phyloP scores from a whole-genome alignment of 2,329 filamentous ascomycete genomes.

The Fusarium stilboides region DNA sequence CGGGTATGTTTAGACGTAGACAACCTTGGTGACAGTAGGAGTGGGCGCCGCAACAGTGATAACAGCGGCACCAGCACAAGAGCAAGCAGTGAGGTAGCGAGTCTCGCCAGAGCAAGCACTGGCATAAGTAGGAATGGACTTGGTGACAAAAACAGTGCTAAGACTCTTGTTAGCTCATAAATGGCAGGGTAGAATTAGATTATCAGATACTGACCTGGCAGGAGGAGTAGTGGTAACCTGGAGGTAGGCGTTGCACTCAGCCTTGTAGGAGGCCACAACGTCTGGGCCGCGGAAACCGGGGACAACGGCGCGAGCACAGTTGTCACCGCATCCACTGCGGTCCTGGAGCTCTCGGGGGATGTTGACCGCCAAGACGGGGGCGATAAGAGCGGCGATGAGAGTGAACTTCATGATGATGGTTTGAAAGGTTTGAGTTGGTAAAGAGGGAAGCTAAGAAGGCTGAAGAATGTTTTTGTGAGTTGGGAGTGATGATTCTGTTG shows the following conservation, averaged over 20 bases:
- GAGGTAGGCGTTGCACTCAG: constrained; percentile 42
- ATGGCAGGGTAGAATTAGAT: fast-evolving
- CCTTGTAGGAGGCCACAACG: constrained; percentile 29
- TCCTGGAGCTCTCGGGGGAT: constrained; percentile 36
- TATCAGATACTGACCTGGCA: constrained; percentile 14
- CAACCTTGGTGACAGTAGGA: constrained; percentile 39
- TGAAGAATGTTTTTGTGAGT: background rate
- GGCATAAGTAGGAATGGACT: constrained; percentile 42
- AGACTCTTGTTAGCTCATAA: background rate
- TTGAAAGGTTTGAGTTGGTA: background rate
- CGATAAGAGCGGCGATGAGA: constrained; percentile 34
- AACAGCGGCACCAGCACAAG: constrained; percentile 33
- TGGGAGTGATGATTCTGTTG: background rate
- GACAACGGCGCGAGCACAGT: constrained; percentile 41
- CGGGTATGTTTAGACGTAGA: constrained; percentile 9
- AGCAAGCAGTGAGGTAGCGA: constrained; percentile 44
- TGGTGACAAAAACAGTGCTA: constrained; percentile 42
- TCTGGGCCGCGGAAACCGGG: constrained; percentile 32
- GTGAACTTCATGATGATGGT: constrained; percentile 41
- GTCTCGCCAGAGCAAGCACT: constrained; percentile 41
- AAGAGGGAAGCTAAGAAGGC: background rate
- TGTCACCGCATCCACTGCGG: constrained; percentile 36
- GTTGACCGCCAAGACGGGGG: constrained; percentile 29
- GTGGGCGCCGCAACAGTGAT: constrained; percentile 35
- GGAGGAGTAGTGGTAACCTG: constrained; percentile 36